Conservation (phyloP, 352 stramenopile genomes). For the Aphanomyces astaci region DNA sequence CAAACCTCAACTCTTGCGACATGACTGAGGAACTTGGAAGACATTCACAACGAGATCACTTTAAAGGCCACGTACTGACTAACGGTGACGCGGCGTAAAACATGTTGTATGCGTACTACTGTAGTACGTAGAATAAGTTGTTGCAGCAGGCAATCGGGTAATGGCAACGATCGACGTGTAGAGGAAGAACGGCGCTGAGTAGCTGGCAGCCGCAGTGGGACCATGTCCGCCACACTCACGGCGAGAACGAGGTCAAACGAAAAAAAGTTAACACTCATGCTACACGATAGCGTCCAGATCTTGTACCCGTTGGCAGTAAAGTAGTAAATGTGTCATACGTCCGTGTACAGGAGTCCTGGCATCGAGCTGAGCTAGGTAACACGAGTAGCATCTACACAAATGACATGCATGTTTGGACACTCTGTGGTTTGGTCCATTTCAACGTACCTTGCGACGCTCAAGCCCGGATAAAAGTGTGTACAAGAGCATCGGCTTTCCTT, state of each 20-base stretch:
- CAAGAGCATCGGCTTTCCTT: constrained; percentile 4
- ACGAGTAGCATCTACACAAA: constrained; percentile 1
- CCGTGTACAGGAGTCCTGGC: constrained; percentile 3
- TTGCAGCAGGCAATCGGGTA: neutral
- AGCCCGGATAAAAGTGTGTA: constrained; percentile 12
- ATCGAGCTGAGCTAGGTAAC: neutral
- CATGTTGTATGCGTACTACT: constrained; percentile 1
- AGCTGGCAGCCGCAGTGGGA: constrained; percentile 4
- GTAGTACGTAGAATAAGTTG: neutral
- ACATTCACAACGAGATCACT: too few relatives aligned
- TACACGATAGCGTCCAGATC: constrained; percentile 14
- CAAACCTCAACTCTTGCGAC: too few relatives aligned
- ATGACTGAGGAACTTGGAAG: too few relatives aligned
- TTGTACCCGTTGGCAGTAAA: constrained; percentile 19
- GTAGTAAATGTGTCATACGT: constrained; percentile 14
- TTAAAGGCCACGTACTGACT: neutral
- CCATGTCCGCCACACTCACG: constrained; percentile 2
- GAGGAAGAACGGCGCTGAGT: constrained; percentile 12
- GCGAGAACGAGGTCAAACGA: constrained; percentile 1
- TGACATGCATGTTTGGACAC: neutral
- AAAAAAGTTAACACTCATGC: constrained; percentile 16
- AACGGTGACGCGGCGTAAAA: constrained; percentile 12
- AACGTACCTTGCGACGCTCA: constrained; percentile 16
- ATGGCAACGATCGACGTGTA: constrained; percentile 17
- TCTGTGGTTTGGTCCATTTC: neutral